A percentile compares a stretch with the other conserved stretches of the same genome.
Conservation (phyloP, 2,329 filamentous ascomycete species). For the Neofusicoccum ribis region DNA sequence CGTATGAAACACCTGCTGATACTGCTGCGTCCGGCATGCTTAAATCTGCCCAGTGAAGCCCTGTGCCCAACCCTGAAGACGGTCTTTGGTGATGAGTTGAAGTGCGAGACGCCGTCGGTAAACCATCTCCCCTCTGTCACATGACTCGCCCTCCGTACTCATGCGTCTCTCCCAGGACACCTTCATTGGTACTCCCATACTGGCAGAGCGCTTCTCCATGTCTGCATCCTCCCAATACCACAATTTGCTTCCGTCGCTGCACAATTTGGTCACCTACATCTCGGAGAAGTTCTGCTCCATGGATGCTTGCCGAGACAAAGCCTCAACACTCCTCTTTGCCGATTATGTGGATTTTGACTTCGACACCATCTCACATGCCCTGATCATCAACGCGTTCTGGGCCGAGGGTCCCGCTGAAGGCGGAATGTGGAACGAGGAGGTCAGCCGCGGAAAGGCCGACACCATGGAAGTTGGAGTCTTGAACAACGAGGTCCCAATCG, state of each 20-base stretch:
- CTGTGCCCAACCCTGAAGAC: conserved; percentile 62
- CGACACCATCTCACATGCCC: conserved; percentile 64
- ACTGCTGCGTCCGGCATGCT: neutral
- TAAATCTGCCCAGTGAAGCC: conserved; percentile 38
- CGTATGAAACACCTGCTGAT: neutral
- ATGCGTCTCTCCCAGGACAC: conserved; percentile 46
- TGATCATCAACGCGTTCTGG: conserved; percentile 69
- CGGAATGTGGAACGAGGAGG: conserved; percentile 35
- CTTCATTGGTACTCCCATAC: conserved; percentile 61
- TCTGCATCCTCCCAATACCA: conserved; percentile 68
- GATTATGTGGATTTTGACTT: conserved; percentile 75
- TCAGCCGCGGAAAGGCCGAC: conserved; percentile 41
- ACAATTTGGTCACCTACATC: conserved; percentile 56
- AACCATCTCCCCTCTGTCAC: conserved; percentile 15
- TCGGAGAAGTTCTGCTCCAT: conserved; percentile 54
- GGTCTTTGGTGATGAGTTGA: conserved; percentile 55
- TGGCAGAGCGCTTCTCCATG: conserved; percentile 62
- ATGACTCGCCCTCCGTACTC: neutral
- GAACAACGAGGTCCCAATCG: conserved; percentile 62
- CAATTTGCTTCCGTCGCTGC: conserved; percentile 60
- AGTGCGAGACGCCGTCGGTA: conserved; percentile 57
- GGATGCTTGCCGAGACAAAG: conserved; percentile 51
- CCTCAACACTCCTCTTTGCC: conserved; percentile 53
- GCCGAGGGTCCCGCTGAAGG: conserved; percentile 28
- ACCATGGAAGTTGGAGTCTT: conserved; percentile 82